phyloP scores from a whole-genome alignment of 108 stramenopile species.

The Cyclotella atomus region DNA sequence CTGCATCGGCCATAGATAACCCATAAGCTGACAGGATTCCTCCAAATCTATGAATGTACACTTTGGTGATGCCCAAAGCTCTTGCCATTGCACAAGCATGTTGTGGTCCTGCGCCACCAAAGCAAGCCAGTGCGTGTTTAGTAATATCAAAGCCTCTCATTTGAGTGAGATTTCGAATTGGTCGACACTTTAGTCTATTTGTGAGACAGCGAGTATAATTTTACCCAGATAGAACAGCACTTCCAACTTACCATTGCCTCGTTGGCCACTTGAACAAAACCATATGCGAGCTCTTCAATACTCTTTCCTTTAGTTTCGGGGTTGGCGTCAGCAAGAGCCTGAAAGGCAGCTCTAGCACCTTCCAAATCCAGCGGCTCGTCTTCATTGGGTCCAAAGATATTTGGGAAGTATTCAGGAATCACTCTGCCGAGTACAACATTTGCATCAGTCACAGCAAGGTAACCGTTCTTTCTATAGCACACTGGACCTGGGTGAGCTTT shows the following conservation, averaged over 20 bases:
- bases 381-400: conserved; percentile 97
- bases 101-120: conserved; percentile 99
- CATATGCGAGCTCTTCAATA: conserved; percentile 92
- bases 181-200: conserved; percentile 99
- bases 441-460: conserved; percentile 98
- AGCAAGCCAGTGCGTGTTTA: conserved; percentile 90
- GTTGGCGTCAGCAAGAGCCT: conserved; percentile 62
- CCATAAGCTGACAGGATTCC: conserved; percentile 98
- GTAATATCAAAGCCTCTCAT: conserved; percentile 93
- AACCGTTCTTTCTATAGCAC: conserved; percentile 97
- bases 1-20: conserved; percentile 92
- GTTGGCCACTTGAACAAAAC: conserved; percentile 98
- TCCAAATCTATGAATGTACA: conserved; percentile 93
- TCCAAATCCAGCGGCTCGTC: conserved; percentile 94
- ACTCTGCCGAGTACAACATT: conserved; percentile 96
- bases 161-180: conserved; percentile 98
- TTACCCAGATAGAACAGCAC: too few species aligned
- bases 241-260: too few species aligned
- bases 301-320: conserved; percentile 68
- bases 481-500: conserved; percentile 98
- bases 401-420: conserved; percentile 91
- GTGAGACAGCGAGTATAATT: conserved; percentile 89
- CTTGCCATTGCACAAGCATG: conserved; percentile 96
- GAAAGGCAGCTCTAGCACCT: conserved; percentile 86
- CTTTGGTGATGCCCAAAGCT: conserved; percentile 90